Conservation (phyloP, 345 rosid species). For the Arabidopsis arenosa region DNA sequence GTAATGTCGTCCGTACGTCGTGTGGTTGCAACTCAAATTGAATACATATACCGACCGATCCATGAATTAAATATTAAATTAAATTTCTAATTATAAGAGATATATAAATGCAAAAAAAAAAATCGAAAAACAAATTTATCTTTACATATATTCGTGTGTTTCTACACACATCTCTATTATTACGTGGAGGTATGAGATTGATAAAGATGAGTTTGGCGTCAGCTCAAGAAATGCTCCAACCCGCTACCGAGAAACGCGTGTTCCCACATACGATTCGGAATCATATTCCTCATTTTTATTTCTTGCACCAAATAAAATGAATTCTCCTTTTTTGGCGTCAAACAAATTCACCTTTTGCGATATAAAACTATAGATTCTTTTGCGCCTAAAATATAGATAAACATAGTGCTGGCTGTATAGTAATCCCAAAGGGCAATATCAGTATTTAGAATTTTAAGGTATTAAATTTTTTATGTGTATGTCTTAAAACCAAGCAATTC, state of each 20-base stretch:
- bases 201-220: constrained; percentile 26
- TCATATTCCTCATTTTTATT: constrained; percentile 35
- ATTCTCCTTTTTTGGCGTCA: constrained; percentile 11
- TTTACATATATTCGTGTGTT: background rate
- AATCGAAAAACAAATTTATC: background rate
- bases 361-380: constrained; percentile 24
- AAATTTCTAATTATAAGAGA: background rate
- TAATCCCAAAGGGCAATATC: constrained; percentile 31
- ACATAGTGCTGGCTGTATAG: constrained; percentile 20
- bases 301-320: constrained; percentile 10
- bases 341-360: constrained; percentile 2
- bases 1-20: constrained; percentile 12
- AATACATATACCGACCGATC: background rate
- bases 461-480: too few relatives aligned
- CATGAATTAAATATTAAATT: background rate
- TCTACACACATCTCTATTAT: background rate
- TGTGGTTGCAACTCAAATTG: constrained; percentile 5
- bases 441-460: background rate
- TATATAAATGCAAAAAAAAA: background rate
- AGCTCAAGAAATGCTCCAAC: constrained; percentile 15
- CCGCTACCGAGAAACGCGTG: constrained; percentile 31
- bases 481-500: too few relatives aligned
- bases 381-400: constrained; percentile 2
- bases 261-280: constrained; percentile 41
- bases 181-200: constrained; percentile 30